Evolutionary conservation across 192 early-diverging fungal genomes (phyloP), one percentile per base, ranked within the genome.

Genomic region (Jimgerdemannia lactiflua): DNA sequence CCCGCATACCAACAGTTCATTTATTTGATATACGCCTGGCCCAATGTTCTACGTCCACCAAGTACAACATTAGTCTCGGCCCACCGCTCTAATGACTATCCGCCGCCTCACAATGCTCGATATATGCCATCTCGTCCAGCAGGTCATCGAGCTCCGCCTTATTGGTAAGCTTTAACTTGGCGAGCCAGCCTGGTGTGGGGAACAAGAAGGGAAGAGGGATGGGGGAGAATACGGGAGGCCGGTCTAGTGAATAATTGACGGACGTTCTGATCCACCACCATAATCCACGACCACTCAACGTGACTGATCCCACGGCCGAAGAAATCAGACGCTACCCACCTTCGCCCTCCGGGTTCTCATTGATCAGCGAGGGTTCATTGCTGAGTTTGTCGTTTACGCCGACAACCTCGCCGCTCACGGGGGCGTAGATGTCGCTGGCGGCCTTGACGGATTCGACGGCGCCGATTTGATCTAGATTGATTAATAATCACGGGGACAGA

Each of bases 371-470:
- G n/a, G 95, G 93, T 69, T 93, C 87, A 42, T 84, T 84, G 43
- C 73, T 79, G 67, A 98, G 87, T 0, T 44, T 72, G 10, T 77
- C 70, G 83, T 98, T 98, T 78, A 90, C 87, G 70, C 91, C 93
- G 66, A 94, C 85, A 71, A 98, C 88, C 70, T 91, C 87, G 70
- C 97, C 97, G 69, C 87, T 81, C 40, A 96, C 82, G 71, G 97
- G 97, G 39, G 95, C 87, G 78, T 94, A 96, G 63, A 98, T 91
- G 74, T 98, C 97, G 73, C 88, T 90, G 65, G 95, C 94, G 70
- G 97, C 96, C 89, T 98, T 98, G 79, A 98, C 97, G 49, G 91
- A 93, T 83, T 98, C 97, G 67, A 98, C 92, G 49, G 92, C 92
- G 74, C 93, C 92, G n/a, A 95, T 85, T 70, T 78, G 64, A 3